Conservation (phyloP, 1,284 basidiomycete species). For the Boletus smithii region DNA sequence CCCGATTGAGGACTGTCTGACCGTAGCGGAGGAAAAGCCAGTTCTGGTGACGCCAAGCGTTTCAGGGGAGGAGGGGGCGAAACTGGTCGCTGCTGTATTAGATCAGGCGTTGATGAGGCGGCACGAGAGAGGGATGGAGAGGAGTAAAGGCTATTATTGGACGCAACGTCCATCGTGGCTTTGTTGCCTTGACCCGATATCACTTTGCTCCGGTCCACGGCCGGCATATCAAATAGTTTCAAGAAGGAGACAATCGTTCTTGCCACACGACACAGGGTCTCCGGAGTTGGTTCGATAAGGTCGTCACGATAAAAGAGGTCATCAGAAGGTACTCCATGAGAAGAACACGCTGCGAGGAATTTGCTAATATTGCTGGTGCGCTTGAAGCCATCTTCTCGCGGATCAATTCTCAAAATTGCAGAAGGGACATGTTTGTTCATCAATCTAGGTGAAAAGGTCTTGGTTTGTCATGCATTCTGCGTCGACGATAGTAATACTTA, state of each 20-base stretch:
- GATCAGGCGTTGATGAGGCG: slow-evolving; percentile 63
- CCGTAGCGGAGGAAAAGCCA: slow-evolving; percentile 48
- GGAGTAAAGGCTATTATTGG: slow-evolving; percentile 33
- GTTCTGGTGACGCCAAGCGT: slow-evolving; percentile 51
- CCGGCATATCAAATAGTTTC: slow-evolving; percentile 53
- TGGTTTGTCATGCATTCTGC: background rate
- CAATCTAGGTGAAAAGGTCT: slow-evolving; percentile 42
- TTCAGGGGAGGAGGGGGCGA: slow-evolving; percentile 38
- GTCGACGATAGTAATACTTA: slow-evolving; percentile 39
- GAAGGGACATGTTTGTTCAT: slow-evolving; percentile 69
- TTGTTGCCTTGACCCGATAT: slow-evolving; percentile 41
- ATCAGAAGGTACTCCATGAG: slow-evolving; percentile 56
- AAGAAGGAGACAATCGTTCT: slow-evolving; percentile 64
- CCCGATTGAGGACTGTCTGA: slow-evolving; percentile 50
- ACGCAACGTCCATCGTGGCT: slow-evolving; percentile 8
- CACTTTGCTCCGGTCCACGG: slow-evolving; percentile 42
- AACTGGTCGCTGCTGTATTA: slow-evolving; percentile 35
- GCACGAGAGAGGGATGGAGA: slow-evolving; percentile 37
- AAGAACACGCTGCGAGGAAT: slow-evolving; percentile 68
- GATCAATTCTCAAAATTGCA: slow-evolving; percentile 60
- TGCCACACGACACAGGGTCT: slow-evolving; percentile 64
- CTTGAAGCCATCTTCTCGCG: slow-evolving; percentile 63
- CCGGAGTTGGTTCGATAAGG: slow-evolving; percentile 56
- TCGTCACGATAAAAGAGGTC: slow-evolving; percentile 71
- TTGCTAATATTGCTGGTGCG: slow-evolving; percentile 67